Conservation (phyloP, 2,329 filamentous ascomycete species). For the Paraconiothyrium brasiliense region DNA sequence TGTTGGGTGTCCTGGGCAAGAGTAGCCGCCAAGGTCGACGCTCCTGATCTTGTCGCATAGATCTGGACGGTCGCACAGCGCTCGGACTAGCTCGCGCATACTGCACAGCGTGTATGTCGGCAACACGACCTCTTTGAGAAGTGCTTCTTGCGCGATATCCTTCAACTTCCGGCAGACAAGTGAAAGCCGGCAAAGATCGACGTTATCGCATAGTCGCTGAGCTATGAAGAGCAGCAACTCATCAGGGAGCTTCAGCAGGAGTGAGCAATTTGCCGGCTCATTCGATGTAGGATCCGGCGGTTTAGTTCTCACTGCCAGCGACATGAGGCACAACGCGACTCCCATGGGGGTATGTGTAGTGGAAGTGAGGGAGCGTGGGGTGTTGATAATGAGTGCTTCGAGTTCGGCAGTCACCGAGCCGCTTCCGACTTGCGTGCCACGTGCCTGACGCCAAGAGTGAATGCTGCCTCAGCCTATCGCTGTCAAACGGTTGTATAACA, state of each 20-base stretch:
- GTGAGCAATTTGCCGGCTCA: too few relatives aligned
- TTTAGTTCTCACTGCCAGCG: neutral
- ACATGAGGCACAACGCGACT: neutral
- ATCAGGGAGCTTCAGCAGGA: conserved; percentile 7
- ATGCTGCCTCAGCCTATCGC: conserved; percentile 9
- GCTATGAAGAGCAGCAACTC: conserved; percentile 16
- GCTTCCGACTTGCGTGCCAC: neutral
- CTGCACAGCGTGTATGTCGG: conserved; percentile 12
- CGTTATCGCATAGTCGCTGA: conserved; percentile 2
- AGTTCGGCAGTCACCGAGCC: neutral
- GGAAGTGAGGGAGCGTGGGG: neutral
- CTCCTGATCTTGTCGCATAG: conserved; percentile 22
- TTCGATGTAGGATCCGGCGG: neutral
- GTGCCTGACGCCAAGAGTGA: conserved; percentile 8
- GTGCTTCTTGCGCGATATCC: conserved; percentile 25
- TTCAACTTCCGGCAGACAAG: conserved; percentile 23
- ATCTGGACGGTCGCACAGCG: conserved; percentile 19
- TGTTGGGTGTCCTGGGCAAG: conserved; percentile 5
- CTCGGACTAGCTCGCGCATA: conserved; percentile 22
- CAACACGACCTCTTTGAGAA: conserved; percentile 22
- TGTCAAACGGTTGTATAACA: neutral
- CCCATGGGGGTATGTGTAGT: neutral
- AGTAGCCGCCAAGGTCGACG: conserved; percentile 27
- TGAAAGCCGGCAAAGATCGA: conserved; percentile 20
- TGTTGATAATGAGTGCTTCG: neutral